Evolutionary conservation across 2,329 filamentous ascomycete genomes (phyloP), one percentile per base, ranked within the genome.

Genomic region (Cordyceps javanica): DNA sequence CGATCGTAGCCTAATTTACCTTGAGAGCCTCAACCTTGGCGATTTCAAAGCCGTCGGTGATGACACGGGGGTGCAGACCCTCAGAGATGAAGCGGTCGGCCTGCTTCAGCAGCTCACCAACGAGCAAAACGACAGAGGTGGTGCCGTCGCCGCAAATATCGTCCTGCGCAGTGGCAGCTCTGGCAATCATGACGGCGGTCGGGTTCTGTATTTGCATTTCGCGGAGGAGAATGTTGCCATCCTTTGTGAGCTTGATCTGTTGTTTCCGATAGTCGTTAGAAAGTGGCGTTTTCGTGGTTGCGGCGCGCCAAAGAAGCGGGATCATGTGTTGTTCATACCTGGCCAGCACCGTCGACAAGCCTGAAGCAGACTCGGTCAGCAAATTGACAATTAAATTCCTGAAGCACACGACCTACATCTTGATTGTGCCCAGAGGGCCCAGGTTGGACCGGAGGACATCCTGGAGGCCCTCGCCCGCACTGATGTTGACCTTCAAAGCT

Each of bases 111-210:
- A 99, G 85, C 79, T 99, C 94, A 72, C 94, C 94, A 53, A 99
- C 92, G 72, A 97, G 77, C 67, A 99, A 78, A 54, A 99, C 94
- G 30, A 97, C 93, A 48, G 91, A 97, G 42, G 94, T 99, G 67
- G 94, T 99, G 69, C 94, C 94, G 73, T 99, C 94, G 69, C 94
- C 94, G 66, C 91, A 96, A 67, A 99, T 99, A 69, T 99, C 94
- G 73, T 99, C 94, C 73, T 99, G 93, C 64, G 94, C 94, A 38
- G 94, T 99, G 59, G 94, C 94, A 68, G 93, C 91, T 70, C 85
- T 78, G 58, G 84, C 85, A 72, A 88, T 88, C 84, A 88, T 88
- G 62, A 94, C 94, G 64, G 94, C 94, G 36, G 94, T 99, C 28
- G 94, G 94, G 75, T 97, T 97, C 78, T 97, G 93, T 72, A 97